Conservation (phyloP, 306 rosid genomes). For the Ammopiptanthus mongolicus region DNA sequence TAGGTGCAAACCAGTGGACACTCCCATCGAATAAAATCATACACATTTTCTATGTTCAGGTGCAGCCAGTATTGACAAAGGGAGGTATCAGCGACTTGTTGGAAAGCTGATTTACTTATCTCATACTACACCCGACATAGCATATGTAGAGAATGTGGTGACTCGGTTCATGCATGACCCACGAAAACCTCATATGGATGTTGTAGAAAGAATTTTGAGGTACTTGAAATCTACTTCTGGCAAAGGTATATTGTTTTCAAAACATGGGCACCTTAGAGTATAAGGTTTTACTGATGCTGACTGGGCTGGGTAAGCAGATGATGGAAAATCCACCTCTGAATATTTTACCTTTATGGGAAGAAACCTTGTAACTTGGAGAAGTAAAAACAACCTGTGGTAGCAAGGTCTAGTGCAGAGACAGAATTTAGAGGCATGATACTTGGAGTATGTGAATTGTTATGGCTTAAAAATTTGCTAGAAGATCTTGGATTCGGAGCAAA, state of each 20-base stretch:
- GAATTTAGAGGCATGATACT: not conserved
- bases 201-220: not conserved
- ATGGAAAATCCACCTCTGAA: not conserved
- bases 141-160: not conserved
- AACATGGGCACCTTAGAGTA: not conserved
- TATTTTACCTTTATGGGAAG: not conserved
- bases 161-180: not conserved
- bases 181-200: not conserved
- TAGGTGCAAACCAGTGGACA: too few relatives aligned
- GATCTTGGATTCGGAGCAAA: too few relatives aligned
- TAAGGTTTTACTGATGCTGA: not conserved
- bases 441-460: not conserved
- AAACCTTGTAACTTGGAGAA: not conserved
- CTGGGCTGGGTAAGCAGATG: not conserved
- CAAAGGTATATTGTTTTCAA: not conserved
- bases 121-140: not conserved
- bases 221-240: not conserved
- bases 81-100: too few relatives aligned
- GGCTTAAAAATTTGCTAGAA: not conserved
- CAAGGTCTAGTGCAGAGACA: not conserved
- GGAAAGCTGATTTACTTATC: too few relatives aligned
- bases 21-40: too few relatives aligned
- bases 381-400: not conserved
- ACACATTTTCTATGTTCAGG: too few relatives aligned
- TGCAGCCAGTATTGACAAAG: too few relatives aligned